Evolutionary conservation across 306 rosid genomes (phyloP).

Genomic region (Citrullus mucosospermus): DNA sequence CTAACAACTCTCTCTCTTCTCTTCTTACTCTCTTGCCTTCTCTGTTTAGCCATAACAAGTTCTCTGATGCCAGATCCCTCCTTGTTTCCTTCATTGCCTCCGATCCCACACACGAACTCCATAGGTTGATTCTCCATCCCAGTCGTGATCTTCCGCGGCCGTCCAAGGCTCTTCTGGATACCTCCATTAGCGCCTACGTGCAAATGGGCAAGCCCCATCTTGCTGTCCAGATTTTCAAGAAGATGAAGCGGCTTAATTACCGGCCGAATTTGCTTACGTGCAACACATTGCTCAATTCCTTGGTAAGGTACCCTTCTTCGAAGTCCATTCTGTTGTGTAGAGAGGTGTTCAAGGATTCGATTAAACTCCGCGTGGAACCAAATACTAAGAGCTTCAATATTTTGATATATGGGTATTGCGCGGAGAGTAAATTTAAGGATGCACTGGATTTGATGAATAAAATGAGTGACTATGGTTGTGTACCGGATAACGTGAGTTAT

Average conservation of each 20-base stretch:
- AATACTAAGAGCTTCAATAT: conserved; percentile 47
- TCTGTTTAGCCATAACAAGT: conserved; percentile 41
- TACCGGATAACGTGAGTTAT: conserved; percentile 58
- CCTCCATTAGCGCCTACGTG: conserved; percentile 60
- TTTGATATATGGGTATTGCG: conserved; percentile 51
- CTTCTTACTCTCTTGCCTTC: conserved; percentile 56
- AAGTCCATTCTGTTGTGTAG: conserved; percentile 23
- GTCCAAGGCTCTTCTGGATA: conserved; percentile 41
- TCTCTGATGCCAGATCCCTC: conserved; percentile 55
- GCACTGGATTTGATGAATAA: conserved; percentile 29
- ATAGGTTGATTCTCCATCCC: conserved; percentile 34
- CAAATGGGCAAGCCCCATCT: conserved; percentile 35
- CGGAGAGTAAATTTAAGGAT: conserved; percentile 27
- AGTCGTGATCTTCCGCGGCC: conserved; percentile 10
- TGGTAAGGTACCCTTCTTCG: conserved; percentile 36
- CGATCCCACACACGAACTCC: conserved; percentile 48
- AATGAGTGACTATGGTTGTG: conserved; percentile 46
- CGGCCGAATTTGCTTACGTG: conserved; percentile 55
- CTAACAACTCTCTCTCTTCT: conserved; percentile 11
- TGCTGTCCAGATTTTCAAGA: conserved; percentile 43
- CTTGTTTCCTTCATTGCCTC: conserved; percentile 47
- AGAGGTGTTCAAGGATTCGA: conserved; percentile 26
- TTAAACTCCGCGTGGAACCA: conserved; percentile 32
- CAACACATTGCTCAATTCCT: conserved; percentile 50
- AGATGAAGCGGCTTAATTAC: conserved; percentile 42